Conservation (phyloP, 371 early-diverging fungal genomes). For the Syncephalastrum sp. region DNA sequence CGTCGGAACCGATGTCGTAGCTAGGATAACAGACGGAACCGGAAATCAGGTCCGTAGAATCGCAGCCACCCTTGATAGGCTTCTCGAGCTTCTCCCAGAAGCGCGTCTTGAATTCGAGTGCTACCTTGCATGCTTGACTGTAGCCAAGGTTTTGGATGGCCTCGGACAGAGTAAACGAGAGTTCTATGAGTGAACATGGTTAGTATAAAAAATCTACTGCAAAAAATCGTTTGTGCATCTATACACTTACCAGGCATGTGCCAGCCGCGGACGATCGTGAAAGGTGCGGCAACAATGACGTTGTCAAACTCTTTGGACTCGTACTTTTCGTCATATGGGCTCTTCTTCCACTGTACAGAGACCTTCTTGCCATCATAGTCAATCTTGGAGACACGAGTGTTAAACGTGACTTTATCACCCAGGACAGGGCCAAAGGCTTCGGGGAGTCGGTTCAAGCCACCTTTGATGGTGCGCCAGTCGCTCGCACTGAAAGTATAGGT, state of each 20-base stretch:
- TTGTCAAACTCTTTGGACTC: conserved; percentile 25
- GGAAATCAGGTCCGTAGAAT: conserved; percentile 24
- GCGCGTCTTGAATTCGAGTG: conserved; percentile 29
- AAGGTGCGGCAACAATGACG: conserved; percentile 33
- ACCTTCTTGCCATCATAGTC: conserved; percentile 20
- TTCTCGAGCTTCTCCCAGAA: conserved; percentile 34
- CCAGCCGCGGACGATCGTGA: conserved; percentile 32
- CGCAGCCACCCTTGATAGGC: conserved; percentile 33
- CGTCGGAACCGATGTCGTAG: conserved; percentile 27
- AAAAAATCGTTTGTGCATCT: background rate
- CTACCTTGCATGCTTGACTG: conserved; percentile 26
- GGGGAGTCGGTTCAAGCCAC: conserved; percentile 31
- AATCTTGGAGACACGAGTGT: conserved; percentile 19
- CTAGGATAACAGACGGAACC: conserved; percentile 27
- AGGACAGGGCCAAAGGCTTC: conserved; percentile 29
- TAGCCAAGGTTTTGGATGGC: conserved; percentile 29
- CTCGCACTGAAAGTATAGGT: conserved; percentile 20
- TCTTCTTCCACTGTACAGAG: conserved; percentile 29
- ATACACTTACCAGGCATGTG: conserved; percentile 24
- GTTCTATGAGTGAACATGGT: conserved; percentile 6
- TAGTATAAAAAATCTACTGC: background rate
- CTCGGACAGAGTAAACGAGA: conserved; percentile 20
- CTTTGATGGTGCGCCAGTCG: conserved; percentile 31
- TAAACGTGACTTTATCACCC: conserved; percentile 27
- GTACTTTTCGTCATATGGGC: conserved; percentile 20